Evolutionary conservation across 1,284 basidiomycete genomes (phyloP).

Genomic region (Puccinia novopanici): DNA sequence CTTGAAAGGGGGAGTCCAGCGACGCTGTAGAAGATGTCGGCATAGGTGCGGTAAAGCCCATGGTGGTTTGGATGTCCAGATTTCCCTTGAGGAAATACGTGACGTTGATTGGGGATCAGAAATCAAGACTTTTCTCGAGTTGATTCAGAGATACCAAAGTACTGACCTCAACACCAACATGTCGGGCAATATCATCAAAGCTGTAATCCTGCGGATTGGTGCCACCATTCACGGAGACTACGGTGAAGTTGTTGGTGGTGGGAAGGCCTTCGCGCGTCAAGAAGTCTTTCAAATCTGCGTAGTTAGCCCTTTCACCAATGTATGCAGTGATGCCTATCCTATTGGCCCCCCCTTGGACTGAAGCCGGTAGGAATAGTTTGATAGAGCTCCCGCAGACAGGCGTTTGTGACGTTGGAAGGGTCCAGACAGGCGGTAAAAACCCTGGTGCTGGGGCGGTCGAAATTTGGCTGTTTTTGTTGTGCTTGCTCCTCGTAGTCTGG

Average conservation of each 20-base stretch:
- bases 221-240: constrained; percentile 22
- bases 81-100: neutral
- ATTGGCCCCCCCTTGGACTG: neutral
- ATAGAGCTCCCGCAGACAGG: constrained; percentile 34
- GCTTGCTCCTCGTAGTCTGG: neutral
- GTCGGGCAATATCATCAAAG: neutral
- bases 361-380: constrained; percentile 12
- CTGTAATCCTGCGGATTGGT: constrained; percentile 7
- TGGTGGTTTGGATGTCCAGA: constrained; percentile 36
- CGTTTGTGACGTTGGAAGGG: constrained; percentile 18
- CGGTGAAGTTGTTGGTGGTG: constrained; percentile 24
- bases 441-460: neutral
- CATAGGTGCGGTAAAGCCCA: constrained; percentile 26
- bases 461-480: neutral
- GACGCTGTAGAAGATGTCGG: constrained; percentile 27
- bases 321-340: constrained; percentile 36
- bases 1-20: constrained; percentile 19
- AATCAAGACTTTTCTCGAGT: too few relatives aligned
- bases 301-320: constrained; percentile 20
- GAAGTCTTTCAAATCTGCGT: constrained; percentile 22
- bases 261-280: constrained; percentile 3
- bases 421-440: neutral
- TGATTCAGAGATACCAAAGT: neutral
- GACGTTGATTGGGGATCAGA: neutral
- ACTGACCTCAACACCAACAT: constrained; percentile 29